phyloP scores from a whole-genome alignment of 2,329 filamentous ascomycete genomes.

The Exophiala alcalophila region DNA sequence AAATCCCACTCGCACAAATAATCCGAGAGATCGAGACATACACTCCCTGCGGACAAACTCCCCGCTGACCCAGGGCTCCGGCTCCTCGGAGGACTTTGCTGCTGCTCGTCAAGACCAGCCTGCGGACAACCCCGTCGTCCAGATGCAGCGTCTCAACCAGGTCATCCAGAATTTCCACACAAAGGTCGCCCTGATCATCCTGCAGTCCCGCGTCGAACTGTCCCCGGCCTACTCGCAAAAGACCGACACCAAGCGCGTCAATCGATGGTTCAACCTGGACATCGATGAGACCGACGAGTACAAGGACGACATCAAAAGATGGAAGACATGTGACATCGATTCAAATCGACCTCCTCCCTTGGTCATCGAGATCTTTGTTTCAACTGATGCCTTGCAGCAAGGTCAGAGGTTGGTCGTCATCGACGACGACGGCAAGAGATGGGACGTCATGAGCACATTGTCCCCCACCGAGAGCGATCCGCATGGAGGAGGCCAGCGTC shows the following conservation, averaged over 20 bases:
- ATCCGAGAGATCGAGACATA: slow-evolving; percentile 63
- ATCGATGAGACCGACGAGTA: slow-evolving; percentile 90
- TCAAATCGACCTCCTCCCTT: slow-evolving; percentile 76
- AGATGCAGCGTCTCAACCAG: slow-evolving; percentile 81
- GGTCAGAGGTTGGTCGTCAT: slow-evolving; percentile 84
- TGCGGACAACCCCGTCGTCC: slow-evolving; percentile 55
- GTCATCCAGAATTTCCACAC: slow-evolving; percentile 95
- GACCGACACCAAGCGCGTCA: slow-evolving; percentile 62
- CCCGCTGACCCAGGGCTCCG: slow-evolving; percentile 52
- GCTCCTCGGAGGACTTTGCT: slow-evolving; percentile 50
- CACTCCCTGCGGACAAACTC: slow-evolving; percentile 49
- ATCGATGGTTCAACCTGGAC: slow-evolving; percentile 94
- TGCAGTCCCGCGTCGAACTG: slow-evolving; percentile 75
- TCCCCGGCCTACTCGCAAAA: slow-evolving; percentile 56
- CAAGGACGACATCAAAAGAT: slow-evolving; percentile 72
- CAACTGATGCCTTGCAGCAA: slow-evolving; percentile 72
- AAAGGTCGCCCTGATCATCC: slow-evolving; percentile 79
- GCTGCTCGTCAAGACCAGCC: slow-evolving; percentile 41
- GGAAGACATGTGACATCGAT: slow-evolving; percentile 75
- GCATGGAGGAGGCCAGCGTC: slow-evolving; percentile 30
- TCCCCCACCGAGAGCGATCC: slow-evolving; percentile 44
- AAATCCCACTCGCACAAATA: slow-evolving; percentile 70
- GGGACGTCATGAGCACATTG: slow-evolving; percentile 84
- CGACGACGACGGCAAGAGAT: slow-evolving; percentile 85
- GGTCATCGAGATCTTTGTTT: slow-evolving; percentile 86